phyloP scores from a whole-genome alignment of 139 green algal species.

The Ulvella scutata region DNA sequence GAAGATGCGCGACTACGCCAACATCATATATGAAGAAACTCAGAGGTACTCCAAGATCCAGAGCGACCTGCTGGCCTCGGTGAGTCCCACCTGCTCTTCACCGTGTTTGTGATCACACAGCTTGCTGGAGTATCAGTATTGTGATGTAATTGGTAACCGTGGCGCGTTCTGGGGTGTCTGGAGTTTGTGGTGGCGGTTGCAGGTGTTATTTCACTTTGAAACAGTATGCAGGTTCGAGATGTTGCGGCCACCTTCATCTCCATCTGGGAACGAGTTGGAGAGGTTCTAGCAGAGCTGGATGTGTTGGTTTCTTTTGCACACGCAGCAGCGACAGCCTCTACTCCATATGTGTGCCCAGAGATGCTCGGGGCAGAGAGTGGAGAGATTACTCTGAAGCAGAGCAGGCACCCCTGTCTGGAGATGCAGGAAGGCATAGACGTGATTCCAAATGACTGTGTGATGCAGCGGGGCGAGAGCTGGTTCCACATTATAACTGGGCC shows the following conservation, averaged over 20 bases:
- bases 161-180: too few relatives aligned
- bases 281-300: conserved; percentile 76
- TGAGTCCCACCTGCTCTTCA: conserved; percentile 8
- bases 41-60: conserved; percentile 60
- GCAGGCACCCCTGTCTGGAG: conserved; percentile 86
- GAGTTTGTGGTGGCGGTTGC: too few relatives aligned
- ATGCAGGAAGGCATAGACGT: conserved; percentile 60
- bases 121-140: too few relatives aligned
- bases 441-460: conserved; percentile 64
- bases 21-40: conserved; percentile 35
- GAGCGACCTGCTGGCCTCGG: conserved; percentile 59
- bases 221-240: conserved; percentile 59
- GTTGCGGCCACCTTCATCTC: conserved; percentile 79
- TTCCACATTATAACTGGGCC: conserved; percentile 96
- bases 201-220: too few relatives aligned
- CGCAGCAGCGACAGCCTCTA: conserved; percentile 50
- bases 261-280: conserved; percentile 67
- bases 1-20: conserved; percentile 43
- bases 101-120: neutral
- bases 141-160: too few relatives aligned
- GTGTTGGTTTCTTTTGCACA: conserved; percentile 85
- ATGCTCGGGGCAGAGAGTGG: conserved; percentile 22
- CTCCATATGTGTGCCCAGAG: conserved; percentile 54
- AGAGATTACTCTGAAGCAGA: conserved; percentile 33
- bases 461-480: conserved; percentile 56